Base-by-base conservation (phyloP, 192 early-diverging fungal species). In the Kappamyces sp. region DNA sequence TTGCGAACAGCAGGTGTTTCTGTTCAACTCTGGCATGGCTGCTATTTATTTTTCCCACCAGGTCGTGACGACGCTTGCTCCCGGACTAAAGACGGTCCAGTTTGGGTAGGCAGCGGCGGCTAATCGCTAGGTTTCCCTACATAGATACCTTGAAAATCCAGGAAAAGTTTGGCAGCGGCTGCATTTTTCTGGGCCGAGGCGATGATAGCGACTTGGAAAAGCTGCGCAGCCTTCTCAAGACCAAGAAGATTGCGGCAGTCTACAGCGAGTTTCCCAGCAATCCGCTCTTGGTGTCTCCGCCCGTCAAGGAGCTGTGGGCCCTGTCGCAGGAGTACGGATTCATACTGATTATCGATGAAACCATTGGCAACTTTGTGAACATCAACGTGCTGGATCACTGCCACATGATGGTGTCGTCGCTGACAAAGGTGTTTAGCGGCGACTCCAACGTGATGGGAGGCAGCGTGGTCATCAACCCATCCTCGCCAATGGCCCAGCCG, bases 401-500 rank as follows among this genome's bases (percentile, higher is more conserved):
- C 1, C 92, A 98, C 66, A 74, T 94, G 6, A 82, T 93, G 1
- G 93, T 94, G 10, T 88, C 90, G 10, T 92, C 89, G 48, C 70
- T 98, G 55, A 94, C 95, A 8, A 98, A 98, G 74, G 82, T 96
- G 49, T 98, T 98, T 64, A 87, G 84, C 67, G 94, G 94, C 40
- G 95, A 96, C 71, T 86, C 86, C 69, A 95, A 98, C 70, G 93
- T 95, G 12, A 98, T 97, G 93, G 95, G 88, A 54, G 95, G 95
- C 51, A 87, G 86, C 52, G 63, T 86, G 69, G 74, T 89, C 2
- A 70, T 95, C 44, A 95, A 95, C 59, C 91, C 93, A 13, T 70
- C 75, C 23, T 55, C 76, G 23, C 50, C 65, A 38, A 72, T 66
- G 50, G 87, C 87, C 67, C 53, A 54, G n/a, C 57, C 58, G 34